phyloP scores from a whole-genome alignment of 139 green algal genomes.

The Chlamydomonas eustigma region DNA sequence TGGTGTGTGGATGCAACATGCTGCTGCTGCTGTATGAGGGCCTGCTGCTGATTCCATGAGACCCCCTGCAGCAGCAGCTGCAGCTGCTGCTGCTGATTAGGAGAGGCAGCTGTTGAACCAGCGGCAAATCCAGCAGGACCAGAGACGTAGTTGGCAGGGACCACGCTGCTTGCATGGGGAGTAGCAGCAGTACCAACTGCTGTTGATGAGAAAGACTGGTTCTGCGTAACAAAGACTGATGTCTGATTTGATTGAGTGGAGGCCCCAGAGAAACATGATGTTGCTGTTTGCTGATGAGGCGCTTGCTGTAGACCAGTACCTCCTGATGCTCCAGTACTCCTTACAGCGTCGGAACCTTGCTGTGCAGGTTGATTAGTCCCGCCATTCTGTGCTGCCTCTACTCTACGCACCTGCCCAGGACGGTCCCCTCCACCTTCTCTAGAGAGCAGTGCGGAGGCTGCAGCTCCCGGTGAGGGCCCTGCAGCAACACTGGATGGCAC shows the following conservation, averaged over 20 bases:
- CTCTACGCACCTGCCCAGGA: background rate
- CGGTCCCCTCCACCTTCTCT: background rate
- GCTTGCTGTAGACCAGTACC: background rate
- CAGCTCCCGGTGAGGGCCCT: background rate
- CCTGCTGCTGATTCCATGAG: background rate
- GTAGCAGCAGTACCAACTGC: background rate
- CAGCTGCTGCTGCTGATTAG: background rate
- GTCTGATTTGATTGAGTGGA: too few species aligned
- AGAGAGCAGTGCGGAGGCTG: background rate
- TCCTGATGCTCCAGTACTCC: too few species aligned
- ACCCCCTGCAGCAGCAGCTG: background rate
- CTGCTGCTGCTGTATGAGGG: too few species aligned
- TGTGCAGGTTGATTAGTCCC: background rate
- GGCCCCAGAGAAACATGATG: too few species aligned
- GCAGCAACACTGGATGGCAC: background rate
- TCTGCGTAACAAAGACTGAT: too few species aligned
- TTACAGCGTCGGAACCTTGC: background rate
- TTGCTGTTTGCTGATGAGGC: background rate
- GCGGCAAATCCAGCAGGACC: background rate
- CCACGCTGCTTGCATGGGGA: background rate
- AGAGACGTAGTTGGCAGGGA: background rate
- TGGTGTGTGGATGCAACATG: background rate
- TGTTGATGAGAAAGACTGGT: too few species aligned
- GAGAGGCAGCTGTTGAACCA: background rate
- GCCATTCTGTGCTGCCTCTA: background rate